These are phyloP conservation scores for Citrullus mucosospermus DNA, from an alignment of 306 rosid species.

Conservation along the genomic window DNA sequence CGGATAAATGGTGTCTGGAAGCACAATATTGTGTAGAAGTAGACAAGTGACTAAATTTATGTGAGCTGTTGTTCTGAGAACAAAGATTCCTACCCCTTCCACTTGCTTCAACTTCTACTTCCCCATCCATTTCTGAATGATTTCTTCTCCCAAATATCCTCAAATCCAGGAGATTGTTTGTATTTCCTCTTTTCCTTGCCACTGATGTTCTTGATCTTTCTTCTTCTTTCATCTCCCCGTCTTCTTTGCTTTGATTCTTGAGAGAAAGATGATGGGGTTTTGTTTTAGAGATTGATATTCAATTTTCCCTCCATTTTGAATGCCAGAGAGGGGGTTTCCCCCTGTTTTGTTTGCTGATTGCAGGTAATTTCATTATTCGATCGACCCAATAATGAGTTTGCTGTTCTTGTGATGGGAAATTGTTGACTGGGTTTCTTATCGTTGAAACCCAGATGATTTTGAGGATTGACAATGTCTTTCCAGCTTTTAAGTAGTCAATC, in stretches of 20 bases:
- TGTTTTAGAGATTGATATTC: not conserved
- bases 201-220: not conserved
- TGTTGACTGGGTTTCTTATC: constrained; percentile 15
- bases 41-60: not conserved
- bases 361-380: not conserved
- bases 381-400: not conserved
- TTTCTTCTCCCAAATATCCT: constrained; percentile 2
- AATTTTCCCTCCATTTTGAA: not conserved
- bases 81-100: constrained; percentile 26
- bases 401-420: not conserved
- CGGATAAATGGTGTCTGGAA: not conserved
- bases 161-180: not conserved
- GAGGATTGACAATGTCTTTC: constrained; percentile 28
- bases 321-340: not conserved
- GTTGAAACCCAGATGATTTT: constrained; percentile 9
- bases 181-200: not conserved
- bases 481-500: constrained; percentile 25
- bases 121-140: constrained; percentile 13
- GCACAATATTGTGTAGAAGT: not conserved
- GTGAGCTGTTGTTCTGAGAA: not conserved
- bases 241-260: not conserved
- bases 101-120: constrained; percentile 2
- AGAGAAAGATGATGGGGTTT: not conserved
- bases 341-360: not conserved
- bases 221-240: not conserved